Evolutionary conservation across 2,329 filamentous ascomycete genomes (phyloP).

Genomic region (Talaromyces sp.): DNA sequence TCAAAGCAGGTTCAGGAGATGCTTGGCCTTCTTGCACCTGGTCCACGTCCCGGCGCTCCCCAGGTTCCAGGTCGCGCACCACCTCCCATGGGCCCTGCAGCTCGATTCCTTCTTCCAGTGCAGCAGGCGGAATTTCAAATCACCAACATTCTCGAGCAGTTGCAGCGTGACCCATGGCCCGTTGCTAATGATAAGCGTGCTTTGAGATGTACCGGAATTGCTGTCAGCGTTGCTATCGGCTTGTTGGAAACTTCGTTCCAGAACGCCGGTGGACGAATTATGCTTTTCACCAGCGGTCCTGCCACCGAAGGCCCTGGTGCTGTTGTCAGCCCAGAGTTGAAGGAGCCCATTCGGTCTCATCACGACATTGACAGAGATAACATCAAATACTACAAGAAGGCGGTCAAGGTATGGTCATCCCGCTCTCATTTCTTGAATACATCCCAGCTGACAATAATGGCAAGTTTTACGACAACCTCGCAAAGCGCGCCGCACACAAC

Average conservation of each 20-base stretch:
- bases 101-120: conserved; percentile 88
- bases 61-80: conserved; percentile 68
- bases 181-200: conserved; percentile 89
- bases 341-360: conserved; percentile 94
- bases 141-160: conserved; percentile 88
- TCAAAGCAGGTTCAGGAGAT: conserved; percentile 99
- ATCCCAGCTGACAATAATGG: conserved; percentile 9
- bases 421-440: conserved; percentile 10
- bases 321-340: conserved; percentile 91
- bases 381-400: conserved; percentile 99
- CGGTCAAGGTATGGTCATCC: conserved; percentile 65
- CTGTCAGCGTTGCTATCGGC: conserved; percentile 90
- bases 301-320: conserved; percentile 95
- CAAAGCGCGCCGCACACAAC: conserved; percentile 92
- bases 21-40: conserved; percentile 74
- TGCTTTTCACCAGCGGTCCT: conserved; percentile 93
- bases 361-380: conserved; percentile 98
- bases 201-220: conserved; percentile 88
- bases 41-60: conserved; percentile 66
- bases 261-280: conserved; percentile 89
- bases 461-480: conserved; percentile 88
- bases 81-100: conserved; percentile 71
- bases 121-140: conserved; percentile 96
- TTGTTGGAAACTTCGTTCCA: conserved; percentile 92
- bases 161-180: conserved; percentile 97